Evolutionary conservation across 2,329 filamentous ascomycete species (phyloP), one percentile per base, ranked within the genome.

Genomic region (Colletotrichum sp.): DNA sequence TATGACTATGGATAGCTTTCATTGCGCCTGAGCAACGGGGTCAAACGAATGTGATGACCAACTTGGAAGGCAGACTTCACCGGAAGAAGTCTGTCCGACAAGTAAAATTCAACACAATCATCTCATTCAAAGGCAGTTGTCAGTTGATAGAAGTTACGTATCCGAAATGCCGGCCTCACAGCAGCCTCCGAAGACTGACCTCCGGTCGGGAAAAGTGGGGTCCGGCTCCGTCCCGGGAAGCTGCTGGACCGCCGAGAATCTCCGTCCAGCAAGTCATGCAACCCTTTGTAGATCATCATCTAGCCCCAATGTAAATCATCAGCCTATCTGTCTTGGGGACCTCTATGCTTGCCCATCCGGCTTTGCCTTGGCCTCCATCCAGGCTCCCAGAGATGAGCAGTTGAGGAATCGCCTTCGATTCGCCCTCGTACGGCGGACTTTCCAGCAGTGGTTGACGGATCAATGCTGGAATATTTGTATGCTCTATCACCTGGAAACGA

Each of bases 401-500:
- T 39, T 1, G 2, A 39, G 36, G 8, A 19, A 39, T 39, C 34
- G 2, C 34, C 34, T 8, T 39, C 34, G 1, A 39, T 3, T 8
- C 16, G 36, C 4, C 16, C 16, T 39, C 36, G 1, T 39, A 9
- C 16, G 16, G 36, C 36, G 8, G 2, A 39, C 36, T 19, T 12
- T 39, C 36, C 36, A 19, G 36, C 8, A 19, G 36, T 39, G 8
- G 5, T 39, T 19, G 16, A 19, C 1, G 16, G 8, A 39, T 6
- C 8, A 39, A 9, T 9, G 16, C 2, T 39, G 8, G 1, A 3
- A 9, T 39, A 8, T 39, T 9, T 39, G 16, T 19, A 39, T 2
- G 0, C 16, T 9, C 1, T 39, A 0, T 9, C 8, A 5, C 8
- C 2, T 19, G 8, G 1, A 9, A 39, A 19, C 5, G 8, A 19